A percentile compares a stretch with the other conserved stretches of the same genome.
phyloP scores from a whole-genome alignment of 768 basidiomycete species.

The Phanerochaete carnosa region DNA sequence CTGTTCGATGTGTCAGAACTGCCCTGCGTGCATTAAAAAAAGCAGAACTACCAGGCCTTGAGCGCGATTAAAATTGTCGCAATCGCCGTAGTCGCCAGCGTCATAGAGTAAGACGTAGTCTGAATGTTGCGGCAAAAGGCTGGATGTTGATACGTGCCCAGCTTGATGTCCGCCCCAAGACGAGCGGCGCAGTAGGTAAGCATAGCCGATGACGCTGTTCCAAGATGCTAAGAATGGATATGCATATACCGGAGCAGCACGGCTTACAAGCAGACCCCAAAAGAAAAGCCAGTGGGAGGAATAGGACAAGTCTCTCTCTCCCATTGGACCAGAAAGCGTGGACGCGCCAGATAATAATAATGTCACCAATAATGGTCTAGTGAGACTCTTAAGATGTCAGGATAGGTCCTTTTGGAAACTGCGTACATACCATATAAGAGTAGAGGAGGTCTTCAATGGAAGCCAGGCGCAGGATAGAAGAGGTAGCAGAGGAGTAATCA shows the following conservation, averaged over 20 bases:
- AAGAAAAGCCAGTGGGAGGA: slow-evolving; percentile 13
- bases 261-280: slow-evolving; percentile 16
- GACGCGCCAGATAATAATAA: slow-evolving; percentile 22
- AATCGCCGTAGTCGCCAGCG: slow-evolving; percentile 15
- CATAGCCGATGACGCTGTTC: slow-evolving; percentile 15
- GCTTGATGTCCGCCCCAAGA: slow-evolving; percentile 14
- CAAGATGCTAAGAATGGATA: neutral
- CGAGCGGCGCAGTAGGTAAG: slow-evolving; percentile 19
- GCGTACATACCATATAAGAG: slow-evolving; percentile 19
- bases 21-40: neutral
- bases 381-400: neutral
- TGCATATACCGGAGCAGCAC: neutral
- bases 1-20: neutral
- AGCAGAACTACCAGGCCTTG: slow-evolving; percentile 17
- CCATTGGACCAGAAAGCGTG: slow-evolving; percentile 16
- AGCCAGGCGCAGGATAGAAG: slow-evolving; percentile 2
- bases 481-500: neutral
- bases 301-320: slow-evolving; percentile 12
- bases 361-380: slow-evolving; percentile 21
- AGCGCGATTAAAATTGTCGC: slow-evolving; percentile 18
- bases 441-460: slow-evolving; percentile 16
- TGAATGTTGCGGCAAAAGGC: slow-evolving; percentile 21
- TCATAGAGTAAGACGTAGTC: slow-evolving; percentile 17
- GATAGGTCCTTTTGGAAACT: neutral
- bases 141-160: slow-evolving; percentile 14